Percentiles rank a stretch among this genome's conserved stretches.
Conservation (phyloP, 2,329 filamentous ascomycete species). For the Xylariales sp. region DNA sequence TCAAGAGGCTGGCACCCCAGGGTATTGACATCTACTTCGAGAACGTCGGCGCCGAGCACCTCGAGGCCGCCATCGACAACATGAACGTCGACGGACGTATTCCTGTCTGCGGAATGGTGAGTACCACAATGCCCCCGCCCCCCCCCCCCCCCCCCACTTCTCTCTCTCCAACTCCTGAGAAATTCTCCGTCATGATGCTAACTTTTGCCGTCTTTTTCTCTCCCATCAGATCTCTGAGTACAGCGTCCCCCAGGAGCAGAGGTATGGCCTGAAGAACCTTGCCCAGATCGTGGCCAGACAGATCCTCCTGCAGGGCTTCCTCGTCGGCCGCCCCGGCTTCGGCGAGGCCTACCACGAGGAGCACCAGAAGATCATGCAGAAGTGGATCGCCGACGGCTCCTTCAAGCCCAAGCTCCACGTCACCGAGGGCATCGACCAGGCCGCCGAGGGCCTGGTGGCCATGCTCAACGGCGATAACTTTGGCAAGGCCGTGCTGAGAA, state of each 20-base stretch:
- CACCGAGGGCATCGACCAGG: conserved; percentile 74
- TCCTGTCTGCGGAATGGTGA: conserved; percentile 59
- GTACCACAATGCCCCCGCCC: no score
- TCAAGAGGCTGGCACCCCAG: conserved; percentile 62
- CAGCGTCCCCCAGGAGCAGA: conserved; percentile 52
- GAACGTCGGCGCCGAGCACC: conserved; percentile 72
- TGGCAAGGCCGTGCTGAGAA: conserved; percentile 77
- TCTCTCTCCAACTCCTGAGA: no score
- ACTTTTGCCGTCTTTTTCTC: no score
- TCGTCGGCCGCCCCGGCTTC: conserved; percentile 63
- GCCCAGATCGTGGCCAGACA: conserved; percentile 65
- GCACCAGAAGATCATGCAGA: conserved; percentile 69
- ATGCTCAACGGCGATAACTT: conserved; percentile 78
- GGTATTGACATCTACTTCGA: conserved; percentile 81
- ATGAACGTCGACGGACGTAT: conserved; percentile 64
- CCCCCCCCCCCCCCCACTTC: conserved; percentile 8
- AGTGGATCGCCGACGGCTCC: conserved; percentile 72
- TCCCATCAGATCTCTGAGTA: conserved; percentile 63
- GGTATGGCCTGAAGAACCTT: conserved; percentile 64
- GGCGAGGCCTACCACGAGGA: conserved; percentile 63
- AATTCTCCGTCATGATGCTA: no score
- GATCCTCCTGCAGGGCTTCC: conserved; percentile 70
- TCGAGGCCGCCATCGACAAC: conserved; percentile 54
- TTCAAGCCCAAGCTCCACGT: conserved; percentile 67
- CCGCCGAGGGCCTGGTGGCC: conserved; percentile 66